These are phyloP conservation scores for Daldinia grandis DNA, from an alignment of 495 filamentous ascomycete species.

Conservation along the genomic window DNA sequence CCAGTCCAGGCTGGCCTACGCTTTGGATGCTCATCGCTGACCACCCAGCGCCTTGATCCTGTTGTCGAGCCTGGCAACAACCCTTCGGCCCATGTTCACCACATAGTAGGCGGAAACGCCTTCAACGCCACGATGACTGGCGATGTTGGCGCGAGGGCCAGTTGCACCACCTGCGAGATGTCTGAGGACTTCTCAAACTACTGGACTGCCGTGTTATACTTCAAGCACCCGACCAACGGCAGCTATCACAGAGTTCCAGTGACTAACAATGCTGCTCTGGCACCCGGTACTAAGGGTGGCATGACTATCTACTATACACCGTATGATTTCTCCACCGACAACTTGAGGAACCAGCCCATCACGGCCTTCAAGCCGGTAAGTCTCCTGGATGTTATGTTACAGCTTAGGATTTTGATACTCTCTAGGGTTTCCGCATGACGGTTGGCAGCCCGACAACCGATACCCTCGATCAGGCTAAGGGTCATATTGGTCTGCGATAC, in stretches of 20 bases:
- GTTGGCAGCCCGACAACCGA: constrained; percentile 56
- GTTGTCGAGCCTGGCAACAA: constrained; percentile 51
- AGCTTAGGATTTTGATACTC: constrained; percentile 9
- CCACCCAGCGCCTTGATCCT: constrained; percentile 57
- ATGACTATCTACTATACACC: constrained; percentile 61
- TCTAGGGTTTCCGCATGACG: constrained; percentile 64
- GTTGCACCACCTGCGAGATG: constrained; percentile 57
- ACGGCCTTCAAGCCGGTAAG: constrained; percentile 58
- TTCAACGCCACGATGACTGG: constrained; percentile 57
- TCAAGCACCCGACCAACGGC: constrained; percentile 59
- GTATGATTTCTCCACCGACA: constrained; percentile 55
- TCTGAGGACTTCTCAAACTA: constrained; percentile 58
- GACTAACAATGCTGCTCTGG: constrained; percentile 54
- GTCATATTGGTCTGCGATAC: constrained; percentile 56
- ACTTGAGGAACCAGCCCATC: constrained; percentile 51
- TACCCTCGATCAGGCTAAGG: constrained; percentile 41
- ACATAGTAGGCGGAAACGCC: constrained; percentile 57
- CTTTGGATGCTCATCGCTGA: constrained; percentile 56
- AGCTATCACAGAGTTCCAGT: constrained; percentile 56
- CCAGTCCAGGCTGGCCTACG: constrained; percentile 54
- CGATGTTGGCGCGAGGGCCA: constrained; percentile 50
- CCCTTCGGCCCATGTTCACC: constrained; percentile 57
- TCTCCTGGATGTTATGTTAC: constrained; percentile 1
- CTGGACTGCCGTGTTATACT: constrained; percentile 60
- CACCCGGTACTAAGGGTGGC: constrained; percentile 55